Conservation (phyloP, 2,329 filamentous ascomycete species). For the Hypoxylon sp. region DNA sequence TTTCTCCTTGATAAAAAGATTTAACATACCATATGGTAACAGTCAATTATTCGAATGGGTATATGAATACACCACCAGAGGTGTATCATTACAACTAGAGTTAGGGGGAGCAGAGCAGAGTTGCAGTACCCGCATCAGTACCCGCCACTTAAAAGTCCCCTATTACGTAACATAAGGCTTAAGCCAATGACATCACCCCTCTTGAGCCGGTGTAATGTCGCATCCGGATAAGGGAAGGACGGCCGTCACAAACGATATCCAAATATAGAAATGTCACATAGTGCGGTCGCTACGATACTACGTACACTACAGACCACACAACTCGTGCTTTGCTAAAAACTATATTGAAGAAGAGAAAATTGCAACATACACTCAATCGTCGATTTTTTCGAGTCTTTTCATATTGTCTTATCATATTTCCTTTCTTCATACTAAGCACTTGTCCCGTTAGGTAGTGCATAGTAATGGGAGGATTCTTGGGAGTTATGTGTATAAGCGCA, state of each 20-base stretch:
- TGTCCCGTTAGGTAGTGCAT: not conserved
- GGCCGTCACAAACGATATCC: conserved; percentile 1
- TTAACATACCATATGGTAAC: conserved; percentile 6
- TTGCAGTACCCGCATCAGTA: not conserved
- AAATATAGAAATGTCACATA: conserved; percentile 7
- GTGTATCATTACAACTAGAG: not conserved
- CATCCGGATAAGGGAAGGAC: conserved; percentile 10
- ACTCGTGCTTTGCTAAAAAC: too few relatives aligned
- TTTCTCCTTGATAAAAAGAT: not conserved
- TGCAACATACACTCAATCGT: not conserved
- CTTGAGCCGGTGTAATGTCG: not conserved
- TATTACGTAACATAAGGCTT: conserved; percentile 4
- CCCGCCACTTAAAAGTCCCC: not conserved
- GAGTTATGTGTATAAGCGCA: not conserved
- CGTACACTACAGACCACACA: too few relatives aligned
- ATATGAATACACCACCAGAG: conserved; percentile 1
- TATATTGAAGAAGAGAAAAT: not conserved
- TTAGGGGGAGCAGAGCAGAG: not conserved
- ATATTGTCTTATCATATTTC: not conserved
- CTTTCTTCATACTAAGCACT: not conserved
- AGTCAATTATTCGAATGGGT: not conserved
- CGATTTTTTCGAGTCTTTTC: not conserved
- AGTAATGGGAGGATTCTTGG: not conserved
- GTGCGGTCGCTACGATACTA: not conserved
- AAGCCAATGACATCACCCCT: conserved; percentile 7